Base-by-base conservation (phyloP, 176 grass and related monocot species). In the Zea luxurians region DNA sequence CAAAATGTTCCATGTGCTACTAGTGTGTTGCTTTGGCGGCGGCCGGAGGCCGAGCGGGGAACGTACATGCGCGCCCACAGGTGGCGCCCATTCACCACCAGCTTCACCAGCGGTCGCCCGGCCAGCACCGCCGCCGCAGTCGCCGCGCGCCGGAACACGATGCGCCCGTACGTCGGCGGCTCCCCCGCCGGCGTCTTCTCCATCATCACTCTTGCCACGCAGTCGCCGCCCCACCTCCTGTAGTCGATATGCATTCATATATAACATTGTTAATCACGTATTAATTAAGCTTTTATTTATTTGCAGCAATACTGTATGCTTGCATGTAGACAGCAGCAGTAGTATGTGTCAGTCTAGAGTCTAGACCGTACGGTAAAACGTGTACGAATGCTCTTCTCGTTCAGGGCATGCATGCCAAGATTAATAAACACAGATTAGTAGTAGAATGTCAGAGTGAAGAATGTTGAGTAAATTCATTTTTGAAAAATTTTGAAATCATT, bases 61-160 rank as follows among this genome's bases (percentile, higher is more conserved):
- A 91, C 80, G 61, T 91, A 91, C 62, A 79, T 94, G 65, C 88
- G 88, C 75, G 86, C 92, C 88, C 88, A 86, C 5, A 94, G 35
- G 8, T 94, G 86, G 8, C 88, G 78, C 13, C 92, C 80, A n/a
- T 91, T 86, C 68, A 94, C 83, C 66, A 82, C 7, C 44, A 91
- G 87, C 83, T 91, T 94, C 9, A 79, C 92, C 43, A 89, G 76
- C 35, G 35, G 79, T 52, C 66, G 71, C 10, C 83, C 89, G 36
- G 76, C 52, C 5, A 94, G 58, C 66, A 91, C 88, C 7, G 87
- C 83, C 11, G n/a, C 53, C 2, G 73, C 63, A 13, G 64, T 77
- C 1, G 73, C 38, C 7, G 82, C 83, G 0, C 43, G 54, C 47
- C 62, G 82, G 80, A 94, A 78, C 74, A 83, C 78, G 17, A 91